A percentile compares a stretch with the other conserved stretches of the same genome.
Evolutionary conservation across 768 basidiomycete genomes (phyloP).

Genomic region (Podaxis sp.): DNA sequence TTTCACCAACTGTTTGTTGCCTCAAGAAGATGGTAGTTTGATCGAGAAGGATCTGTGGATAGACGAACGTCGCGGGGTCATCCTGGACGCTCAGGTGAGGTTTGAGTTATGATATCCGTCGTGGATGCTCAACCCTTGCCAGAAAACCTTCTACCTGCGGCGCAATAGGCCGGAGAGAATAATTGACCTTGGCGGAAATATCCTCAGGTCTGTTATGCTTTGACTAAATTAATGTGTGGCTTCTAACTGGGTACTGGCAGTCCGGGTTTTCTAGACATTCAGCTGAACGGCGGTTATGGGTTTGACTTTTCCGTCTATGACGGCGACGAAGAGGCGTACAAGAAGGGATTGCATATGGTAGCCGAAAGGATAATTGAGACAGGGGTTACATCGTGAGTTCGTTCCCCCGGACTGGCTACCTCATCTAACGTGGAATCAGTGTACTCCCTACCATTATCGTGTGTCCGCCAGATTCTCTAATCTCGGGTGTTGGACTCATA

Average conservation of each 20-base stretch:
- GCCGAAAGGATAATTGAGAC: slow-evolving; percentile 81
- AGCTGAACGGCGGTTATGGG: slow-evolving; percentile 88
- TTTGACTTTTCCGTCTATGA: slow-evolving; percentile 87
- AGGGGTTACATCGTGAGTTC: slow-evolving; percentile 79
- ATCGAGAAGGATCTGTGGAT: slow-evolving; percentile 79
- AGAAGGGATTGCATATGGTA: slow-evolving; percentile 62
- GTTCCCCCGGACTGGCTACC: neutral
- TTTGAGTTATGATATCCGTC: neutral
- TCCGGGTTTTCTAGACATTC: slow-evolving; percentile 84
- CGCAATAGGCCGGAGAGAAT: slow-evolving; percentile 59
- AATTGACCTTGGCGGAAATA: slow-evolving; percentile 73
- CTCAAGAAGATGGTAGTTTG: slow-evolving; percentile 76
- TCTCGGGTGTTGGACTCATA: neutral
- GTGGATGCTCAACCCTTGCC: slow-evolving; percentile 11
- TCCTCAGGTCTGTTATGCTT: slow-evolving; percentile 54
- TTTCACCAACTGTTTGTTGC: slow-evolving; percentile 85
- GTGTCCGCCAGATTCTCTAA: slow-evolving; percentile 21
- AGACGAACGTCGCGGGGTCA: slow-evolving; percentile 68
- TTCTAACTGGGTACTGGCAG: slow-evolving; percentile 31
- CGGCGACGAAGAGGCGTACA: slow-evolving; percentile 65
- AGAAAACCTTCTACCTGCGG: slow-evolving; percentile 68
- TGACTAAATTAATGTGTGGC: neutral
- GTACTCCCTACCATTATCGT: slow-evolving; percentile 74
- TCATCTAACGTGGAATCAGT: slow-evolving; percentile 29
- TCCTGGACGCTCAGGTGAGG: slow-evolving; percentile 72